Base-by-base conservation (phyloP, 306 rosid genomes). In the Gastrolobium villosum region DNA sequence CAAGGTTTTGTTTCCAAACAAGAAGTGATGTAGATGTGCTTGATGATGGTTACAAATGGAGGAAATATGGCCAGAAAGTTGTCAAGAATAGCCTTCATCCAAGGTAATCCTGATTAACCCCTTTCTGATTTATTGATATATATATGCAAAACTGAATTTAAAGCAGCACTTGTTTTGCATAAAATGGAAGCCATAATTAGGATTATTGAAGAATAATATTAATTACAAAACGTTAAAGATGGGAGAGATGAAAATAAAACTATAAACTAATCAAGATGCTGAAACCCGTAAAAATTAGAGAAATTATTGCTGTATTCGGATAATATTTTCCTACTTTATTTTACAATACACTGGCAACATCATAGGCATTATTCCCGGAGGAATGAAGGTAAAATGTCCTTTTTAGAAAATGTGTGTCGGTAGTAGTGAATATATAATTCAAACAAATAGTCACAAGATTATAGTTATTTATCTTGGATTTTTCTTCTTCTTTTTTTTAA, bases 51-150 rank as follows among this genome's bases (percentile, higher is more conserved):
- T 93, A 93, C 77, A 93, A 93, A 82, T 93, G 98, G 98, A 86
- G 98, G 83, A 93, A 93, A 78, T 93, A 93, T 74, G 98, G 98
- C 57, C 98, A 93, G 79, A 93, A 93, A 84, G 94, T 93, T 49
- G 98, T 93, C 82, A 93, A 93, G 81, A 93, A 93, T 74, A 93
- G 98, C 81, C 98, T 93, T 77, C 98, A 93, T 75, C 98, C 98
- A 9, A 88, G 98, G 96, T 93, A 88, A 65, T 35, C 43, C 26
- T 20, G 26, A 20, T 20, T 20, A 20, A 20, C 26, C 26, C 26
- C 26, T 20, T 20, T 20, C 26, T 20, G 26, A 20, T 20, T 20
- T 20, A 20, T 20, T 20, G 26, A 20, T 20, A 20, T 20, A n/a
- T 31, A 13, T 35, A 20, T 44, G 54, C 7, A 46, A 67, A 67